Evolutionary conservation across 2,329 filamentous ascomycete species (phyloP).

Genomic region (Epichloe coenophiala): DNA sequence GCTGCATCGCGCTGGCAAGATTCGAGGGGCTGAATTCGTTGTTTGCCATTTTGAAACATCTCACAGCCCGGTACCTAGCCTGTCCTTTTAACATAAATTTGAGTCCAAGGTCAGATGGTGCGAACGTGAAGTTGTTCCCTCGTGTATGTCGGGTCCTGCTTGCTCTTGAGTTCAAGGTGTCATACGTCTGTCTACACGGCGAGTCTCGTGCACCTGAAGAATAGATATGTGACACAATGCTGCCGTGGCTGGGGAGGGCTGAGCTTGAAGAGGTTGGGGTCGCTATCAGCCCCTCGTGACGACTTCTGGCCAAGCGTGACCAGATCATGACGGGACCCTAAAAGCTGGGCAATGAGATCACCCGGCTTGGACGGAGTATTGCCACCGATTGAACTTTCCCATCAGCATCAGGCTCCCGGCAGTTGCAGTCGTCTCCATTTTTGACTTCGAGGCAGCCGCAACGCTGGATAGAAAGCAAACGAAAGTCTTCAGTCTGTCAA

Average conservation of each 20-base stretch:
- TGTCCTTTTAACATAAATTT: neutral
- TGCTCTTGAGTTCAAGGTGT: neutral
- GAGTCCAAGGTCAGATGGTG: neutral
- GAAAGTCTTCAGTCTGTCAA: neutral
- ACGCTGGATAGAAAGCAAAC: neutral
- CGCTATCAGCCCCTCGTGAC: constrained; percentile 2
- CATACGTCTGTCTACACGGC: neutral
- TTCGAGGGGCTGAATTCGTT: constrained; percentile 13
- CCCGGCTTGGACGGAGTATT: neutral
- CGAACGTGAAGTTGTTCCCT: neutral
- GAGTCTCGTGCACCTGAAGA: constrained; percentile 1
- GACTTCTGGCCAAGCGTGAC: constrained; percentile 5
- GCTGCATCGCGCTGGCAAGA: constrained; percentile 31
- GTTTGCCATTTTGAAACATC: constrained; percentile 12
- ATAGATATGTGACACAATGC: neutral
- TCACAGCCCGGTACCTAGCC: neutral
- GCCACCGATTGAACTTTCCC: neutral
- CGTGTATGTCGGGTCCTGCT: neutral
- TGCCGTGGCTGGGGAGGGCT: neutral
- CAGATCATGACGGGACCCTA: constrained; percentile 1
- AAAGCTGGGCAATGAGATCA: constrained; percentile 1
- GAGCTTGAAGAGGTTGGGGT: neutral
- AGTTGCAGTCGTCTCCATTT: neutral
- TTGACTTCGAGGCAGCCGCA: neutral
- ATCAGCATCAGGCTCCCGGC: neutral